A percentile compares a stretch with the other conserved stretches of the same genome.
phyloP scores from a whole-genome alignment of 768 basidiomycete species.

The Sporobolomyces pararoseus region DNA sequence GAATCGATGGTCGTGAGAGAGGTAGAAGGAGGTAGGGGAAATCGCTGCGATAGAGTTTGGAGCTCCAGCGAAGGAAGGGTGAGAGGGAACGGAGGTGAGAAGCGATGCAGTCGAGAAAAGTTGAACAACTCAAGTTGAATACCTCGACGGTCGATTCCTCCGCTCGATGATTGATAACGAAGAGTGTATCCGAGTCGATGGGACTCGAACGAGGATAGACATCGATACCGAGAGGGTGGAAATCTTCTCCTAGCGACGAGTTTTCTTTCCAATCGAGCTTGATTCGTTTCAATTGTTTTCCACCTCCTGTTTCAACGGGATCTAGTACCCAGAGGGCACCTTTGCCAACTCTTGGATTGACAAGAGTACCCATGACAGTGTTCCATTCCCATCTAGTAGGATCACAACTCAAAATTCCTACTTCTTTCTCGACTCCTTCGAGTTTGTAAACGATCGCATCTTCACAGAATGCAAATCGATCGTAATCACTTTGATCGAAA shows the following conservation, averaged over 20 bases:
- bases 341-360: constrained; percentile 56
- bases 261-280: constrained; percentile 35
- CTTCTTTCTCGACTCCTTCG: neutral
- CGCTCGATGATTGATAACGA: constrained; percentile 67
- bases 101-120: constrained; percentile 51
- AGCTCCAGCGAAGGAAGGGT: constrained; percentile 58
- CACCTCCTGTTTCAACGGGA: constrained; percentile 40
- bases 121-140: constrained; percentile 49
- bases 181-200: constrained; percentile 56
- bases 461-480: constrained; percentile 23
- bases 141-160: constrained; percentile 64
- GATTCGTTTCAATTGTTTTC: constrained; percentile 53
- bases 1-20: constrained; percentile 68
- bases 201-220: constrained; percentile 57
- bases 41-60: constrained; percentile 63
- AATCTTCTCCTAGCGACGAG: constrained; percentile 46
- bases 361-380: constrained; percentile 64
- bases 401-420: constrained; percentile 57
- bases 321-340: constrained; percentile 63
- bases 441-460: neutral
- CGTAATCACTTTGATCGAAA: too few species aligned
- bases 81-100: constrained; percentile 62
- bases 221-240: constrained; percentile 65
- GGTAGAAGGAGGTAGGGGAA: constrained; percentile 55
- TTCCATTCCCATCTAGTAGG: constrained; percentile 63